These are phyloP conservation scores for Phytophthora colocasiae DNA, from an alignment of 352 stramenopile species.

Conservation along the genomic window DNA sequence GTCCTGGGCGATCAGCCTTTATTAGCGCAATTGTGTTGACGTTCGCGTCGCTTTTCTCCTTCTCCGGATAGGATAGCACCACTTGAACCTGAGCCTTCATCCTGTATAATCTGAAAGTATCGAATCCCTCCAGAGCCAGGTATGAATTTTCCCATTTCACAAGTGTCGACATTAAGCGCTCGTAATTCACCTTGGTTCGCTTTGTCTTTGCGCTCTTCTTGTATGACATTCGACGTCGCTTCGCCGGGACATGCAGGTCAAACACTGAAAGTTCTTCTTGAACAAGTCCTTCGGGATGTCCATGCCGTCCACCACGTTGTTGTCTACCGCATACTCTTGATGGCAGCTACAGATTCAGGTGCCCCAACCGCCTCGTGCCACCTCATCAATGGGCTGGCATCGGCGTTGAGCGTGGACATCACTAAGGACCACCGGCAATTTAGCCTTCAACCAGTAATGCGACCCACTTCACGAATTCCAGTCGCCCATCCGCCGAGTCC, in stretches of 20 bases:
- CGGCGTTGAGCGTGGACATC: background rate
- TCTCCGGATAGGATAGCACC: constrained; percentile 1
- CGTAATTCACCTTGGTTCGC: background rate
- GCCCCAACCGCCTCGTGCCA: background rate
- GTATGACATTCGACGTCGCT: background rate
- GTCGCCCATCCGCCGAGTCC: background rate
- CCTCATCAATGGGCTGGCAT: background rate
- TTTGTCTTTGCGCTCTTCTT: background rate
- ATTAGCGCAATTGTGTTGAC: constrained; percentile 1
- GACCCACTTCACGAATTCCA: background rate
- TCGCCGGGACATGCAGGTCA: background rate
- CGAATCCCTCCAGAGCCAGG: background rate
- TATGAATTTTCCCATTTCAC: background rate
- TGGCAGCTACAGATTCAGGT: background rate
- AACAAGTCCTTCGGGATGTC: background rate
- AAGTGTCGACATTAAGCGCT: background rate
- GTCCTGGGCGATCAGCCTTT: background rate
- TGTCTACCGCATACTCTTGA: background rate
- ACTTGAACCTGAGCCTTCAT: constrained; percentile 19
- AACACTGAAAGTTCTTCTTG: constrained; percentile 2
- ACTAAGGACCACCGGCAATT: background rate
- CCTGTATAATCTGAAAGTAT: constrained; percentile 23
- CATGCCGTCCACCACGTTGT: background rate
- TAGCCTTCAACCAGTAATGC: background rate
- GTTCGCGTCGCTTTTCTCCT: constrained; percentile 10